These are phyloP conservation scores for Westerdykella ornata DNA, from an alignment of 2,329 filamentous ascomycete genomes.

Conservation along the genomic window DNA sequence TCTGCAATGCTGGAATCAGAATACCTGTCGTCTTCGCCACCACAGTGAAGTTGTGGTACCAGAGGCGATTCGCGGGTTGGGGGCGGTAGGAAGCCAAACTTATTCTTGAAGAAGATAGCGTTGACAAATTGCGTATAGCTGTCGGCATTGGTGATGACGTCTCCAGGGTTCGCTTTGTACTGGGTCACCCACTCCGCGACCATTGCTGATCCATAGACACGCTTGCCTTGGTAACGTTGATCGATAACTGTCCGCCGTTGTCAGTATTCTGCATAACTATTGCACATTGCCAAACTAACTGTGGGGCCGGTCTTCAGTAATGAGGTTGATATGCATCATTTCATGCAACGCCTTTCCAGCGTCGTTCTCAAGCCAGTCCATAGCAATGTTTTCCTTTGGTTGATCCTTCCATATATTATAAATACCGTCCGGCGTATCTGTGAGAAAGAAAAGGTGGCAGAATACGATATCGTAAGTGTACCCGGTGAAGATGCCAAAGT, in stretches of 20 bases:
- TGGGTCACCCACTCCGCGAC: not conserved
- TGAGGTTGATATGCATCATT: constrained; percentile 1
- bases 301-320: not conserved
- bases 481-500: no score
- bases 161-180: not conserved
- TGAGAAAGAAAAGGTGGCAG: no score
- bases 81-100: constrained; percentile 1
- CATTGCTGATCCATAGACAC: not conserved
- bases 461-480: no score
- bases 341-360: no score
- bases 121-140: constrained; percentile 2
- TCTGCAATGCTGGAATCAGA: no score
- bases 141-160: constrained; percentile 1
- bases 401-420: no score
- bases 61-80: not conserved
- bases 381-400: no score
- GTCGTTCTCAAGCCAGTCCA: no score
- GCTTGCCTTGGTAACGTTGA: not conserved
- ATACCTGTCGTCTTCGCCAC: no score
- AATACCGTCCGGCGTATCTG: no score
- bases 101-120: not conserved
- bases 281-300: not conserved
- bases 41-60: no score
- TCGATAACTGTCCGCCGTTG: not conserved
- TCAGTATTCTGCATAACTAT: not conserved